Evolutionary conservation across 768 basidiomycete species (phyloP).

Genomic region (Russula abietina): DNA sequence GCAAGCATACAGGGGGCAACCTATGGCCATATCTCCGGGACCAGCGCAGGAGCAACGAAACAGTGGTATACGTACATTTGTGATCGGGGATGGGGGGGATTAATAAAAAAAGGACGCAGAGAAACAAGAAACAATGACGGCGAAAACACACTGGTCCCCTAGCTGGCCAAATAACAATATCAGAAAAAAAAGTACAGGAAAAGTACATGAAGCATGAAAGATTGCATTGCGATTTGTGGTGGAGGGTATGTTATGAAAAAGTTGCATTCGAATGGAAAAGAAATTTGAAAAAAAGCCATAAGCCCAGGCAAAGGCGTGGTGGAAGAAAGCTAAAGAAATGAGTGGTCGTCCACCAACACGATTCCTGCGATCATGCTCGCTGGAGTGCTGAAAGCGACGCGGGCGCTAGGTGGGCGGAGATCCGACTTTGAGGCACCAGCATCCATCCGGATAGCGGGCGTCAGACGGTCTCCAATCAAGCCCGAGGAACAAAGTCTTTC

Average conservation of each 20-base stretch:
- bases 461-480: slow-evolving; percentile 29
- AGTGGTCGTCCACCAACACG: too few relatives aligned
- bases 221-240: background rate
- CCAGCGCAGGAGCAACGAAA: slow-evolving; percentile 16
- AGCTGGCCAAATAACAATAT: slow-evolving; percentile 20
- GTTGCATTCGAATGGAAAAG: background rate
- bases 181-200: background rate
- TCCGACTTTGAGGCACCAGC: slow-evolving; percentile 24
- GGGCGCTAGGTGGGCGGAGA: background rate
- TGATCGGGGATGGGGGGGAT: background rate
- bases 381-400: background rate
- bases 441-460: slow-evolving; percentile 19
- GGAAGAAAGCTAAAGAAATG: background rate
- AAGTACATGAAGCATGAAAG: background rate
- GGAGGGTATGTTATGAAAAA: slow-evolving; percentile 9
- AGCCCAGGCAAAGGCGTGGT: background rate
- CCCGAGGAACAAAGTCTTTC: slow-evolving; percentile 49
- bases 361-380: background rate
- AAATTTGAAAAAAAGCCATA: background rate
- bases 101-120: background rate
- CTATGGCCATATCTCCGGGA: slow-evolving; percentile 24
- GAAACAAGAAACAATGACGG: background rate
- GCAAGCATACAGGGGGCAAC: slow-evolving; percentile 4
- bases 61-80: slow-evolving; percentile 6
- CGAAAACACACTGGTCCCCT: slow-evolving; percentile 20